These are phyloP conservation scores for Lyophyllum semitale DNA, from an alignment of 768 basidiomycete species.

Conservation along the genomic window DNA sequence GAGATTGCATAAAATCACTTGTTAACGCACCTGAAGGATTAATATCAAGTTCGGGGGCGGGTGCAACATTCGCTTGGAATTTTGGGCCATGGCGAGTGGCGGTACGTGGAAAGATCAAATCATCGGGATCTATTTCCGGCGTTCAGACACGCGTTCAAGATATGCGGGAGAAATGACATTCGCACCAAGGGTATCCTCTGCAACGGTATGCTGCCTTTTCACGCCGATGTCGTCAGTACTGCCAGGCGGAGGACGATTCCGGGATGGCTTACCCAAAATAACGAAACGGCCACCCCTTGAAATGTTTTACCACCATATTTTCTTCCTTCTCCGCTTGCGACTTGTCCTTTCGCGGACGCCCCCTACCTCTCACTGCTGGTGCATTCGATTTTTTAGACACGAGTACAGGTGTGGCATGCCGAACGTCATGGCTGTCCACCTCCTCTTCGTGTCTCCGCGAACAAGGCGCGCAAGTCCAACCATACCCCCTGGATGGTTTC, in stretches of 20 bases:
- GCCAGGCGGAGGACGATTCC: not conserved
- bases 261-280: constrained; percentile 84
- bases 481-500: constrained; percentile 95
- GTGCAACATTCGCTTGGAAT: constrained; percentile 71
- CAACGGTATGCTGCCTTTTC: constrained; percentile 81
- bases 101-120: constrained; percentile 93
- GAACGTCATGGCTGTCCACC: constrained; percentile 74
- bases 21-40: constrained; percentile 38
- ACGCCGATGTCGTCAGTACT: constrained; percentile 4
- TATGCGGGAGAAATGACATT: constrained; percentile 14
- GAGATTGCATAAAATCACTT: not conserved
- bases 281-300: constrained; percentile 91
- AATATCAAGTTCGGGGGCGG: constrained; percentile 41
- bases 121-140: constrained; percentile 77
- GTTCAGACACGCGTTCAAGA: constrained; percentile 11
- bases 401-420: constrained; percentile 50
- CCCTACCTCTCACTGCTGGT: constrained; percentile 70
- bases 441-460: constrained; percentile 85
- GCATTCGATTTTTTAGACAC: constrained; percentile 62
- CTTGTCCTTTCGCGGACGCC: constrained; percentile 77
- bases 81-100: constrained; percentile 89
- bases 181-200: constrained; percentile 88
- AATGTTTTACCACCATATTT: constrained; percentile 77
- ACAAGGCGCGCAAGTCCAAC: constrained; percentile 96
- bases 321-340: constrained; percentile 75